phyloP scores from a whole-genome alignment of 2,329 filamentous ascomycete genomes.

The Fusarium xyrophilum region DNA sequence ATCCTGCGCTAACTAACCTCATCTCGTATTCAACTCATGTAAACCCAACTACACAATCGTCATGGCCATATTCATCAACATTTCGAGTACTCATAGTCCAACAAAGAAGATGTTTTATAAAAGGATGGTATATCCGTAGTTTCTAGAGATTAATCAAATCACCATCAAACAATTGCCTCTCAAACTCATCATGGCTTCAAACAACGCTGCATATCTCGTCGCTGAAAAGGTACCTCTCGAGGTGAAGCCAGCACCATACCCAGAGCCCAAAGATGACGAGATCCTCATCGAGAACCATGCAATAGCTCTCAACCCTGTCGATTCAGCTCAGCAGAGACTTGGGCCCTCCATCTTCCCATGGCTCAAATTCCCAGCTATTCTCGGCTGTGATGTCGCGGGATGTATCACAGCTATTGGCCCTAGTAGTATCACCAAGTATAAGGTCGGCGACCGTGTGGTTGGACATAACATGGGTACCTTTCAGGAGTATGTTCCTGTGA shows the following conservation, averaged over 20 bases:
- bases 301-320: slow-evolving; percentile 11
- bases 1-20: slow-evolving; percentile 12
- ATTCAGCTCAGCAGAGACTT: slow-evolving; percentile 8
- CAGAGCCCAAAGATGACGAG: neutral
- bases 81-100: accelerated
- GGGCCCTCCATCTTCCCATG: slow-evolving; percentile 7
- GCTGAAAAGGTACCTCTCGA: slow-evolving; percentile 1
- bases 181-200: neutral
- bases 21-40: slow-evolving; percentile 5
- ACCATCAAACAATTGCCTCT: neutral
- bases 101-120: neutral
- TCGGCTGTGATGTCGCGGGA: slow-evolving; percentile 12
- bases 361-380: slow-evolving; percentile 17
- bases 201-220: slow-evolving; percentile 7
- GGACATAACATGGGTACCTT: neutral
- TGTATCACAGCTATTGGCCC: neutral
- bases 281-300: slow-evolving; percentile 6
- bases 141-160: accelerated
- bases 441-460: neutral
- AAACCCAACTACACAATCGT: neutral
- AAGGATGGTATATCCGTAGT: neutral
- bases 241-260: neutral
- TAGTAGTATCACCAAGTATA: neutral
- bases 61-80: neutral
- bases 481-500: slow-evolving; percentile 9